Base-by-base conservation (phyloP, 495 filamentous ascomycete genomes). In the Emericellopsis terricola region DNA sequence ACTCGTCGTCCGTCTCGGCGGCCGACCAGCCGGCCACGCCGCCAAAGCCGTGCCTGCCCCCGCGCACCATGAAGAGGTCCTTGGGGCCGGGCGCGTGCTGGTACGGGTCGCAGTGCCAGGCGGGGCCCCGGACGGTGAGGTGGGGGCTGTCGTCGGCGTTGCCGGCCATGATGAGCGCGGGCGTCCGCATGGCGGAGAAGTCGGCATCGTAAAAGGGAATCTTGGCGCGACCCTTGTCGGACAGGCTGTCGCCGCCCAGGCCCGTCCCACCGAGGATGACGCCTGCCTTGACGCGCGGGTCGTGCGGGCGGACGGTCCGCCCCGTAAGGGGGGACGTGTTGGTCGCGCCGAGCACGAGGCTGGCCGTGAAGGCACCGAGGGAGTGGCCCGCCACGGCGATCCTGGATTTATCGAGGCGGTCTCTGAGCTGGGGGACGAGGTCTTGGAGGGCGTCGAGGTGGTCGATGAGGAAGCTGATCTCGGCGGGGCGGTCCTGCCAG, bases 371-470 rank as follows among this genome's bases (percentile, higher is more conserved):
- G 1, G 46, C 55, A 13, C 60, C 60, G 7, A 54, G 41, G 1
- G 57, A 62, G 38, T 62, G 59, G 1, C 60, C 60, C 4, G 48
- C 53, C 2, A 57, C 49, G 3, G 53, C 59, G 16, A 64, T 40
- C 4, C 50, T 45, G n/a, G 15, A 38, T 24, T 34, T 41, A 33
- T 62, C 53, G 4, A 61, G 42, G 7, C 53, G 50, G 0, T 50
- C 53, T 29, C 49, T 33, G 18, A 56, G 38, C n/a, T 37, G 41
- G 1, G 56, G 55, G 20, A 60, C 44, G 0, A 43, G 38, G 2
- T 40, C 31, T 36, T 59, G 55, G 26, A 62, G 49, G 15, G 28
- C 28, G 29, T 53, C 44, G 14, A 60, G 49, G 15, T 45, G 28
- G 37, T 62, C 51, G n/a, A 62, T 43, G 24, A 62, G 48, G 3